These are phyloP conservation scores for Xylariaceae sp. DNA, from an alignment of 2,329 filamentous ascomycete species.

Conservation along the genomic window DNA sequence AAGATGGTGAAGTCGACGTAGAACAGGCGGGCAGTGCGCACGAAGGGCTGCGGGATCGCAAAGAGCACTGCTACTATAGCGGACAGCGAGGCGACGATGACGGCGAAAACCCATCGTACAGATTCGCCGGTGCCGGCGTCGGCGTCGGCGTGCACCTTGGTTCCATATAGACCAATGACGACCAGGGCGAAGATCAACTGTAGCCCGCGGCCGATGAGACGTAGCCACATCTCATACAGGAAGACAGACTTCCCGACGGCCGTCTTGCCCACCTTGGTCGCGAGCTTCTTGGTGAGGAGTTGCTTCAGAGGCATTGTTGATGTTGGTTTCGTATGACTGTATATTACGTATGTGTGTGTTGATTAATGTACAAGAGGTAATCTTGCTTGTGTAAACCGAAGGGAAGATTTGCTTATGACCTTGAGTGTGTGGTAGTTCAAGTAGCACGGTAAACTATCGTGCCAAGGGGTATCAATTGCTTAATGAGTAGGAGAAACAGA, in stretches of 20 bases:
- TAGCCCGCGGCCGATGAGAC: constrained; percentile 55
- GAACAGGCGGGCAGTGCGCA: constrained; percentile 39
- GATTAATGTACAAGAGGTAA: background rate
- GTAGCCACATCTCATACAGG: constrained; percentile 44
- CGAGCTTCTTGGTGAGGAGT: constrained; percentile 1
- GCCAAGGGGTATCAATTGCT: constrained; percentile 6
- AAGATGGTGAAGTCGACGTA: constrained; percentile 42
- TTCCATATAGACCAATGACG: constrained; percentile 65
- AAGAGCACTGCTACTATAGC: constrained; percentile 47
- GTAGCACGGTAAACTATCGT: constrained; percentile 1
- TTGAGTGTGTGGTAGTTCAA: background rate
- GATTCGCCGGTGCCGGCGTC: constrained; percentile 38
- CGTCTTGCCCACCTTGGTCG: constrained; percentile 34
- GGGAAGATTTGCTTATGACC: background rate
- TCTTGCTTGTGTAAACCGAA: too few species aligned
- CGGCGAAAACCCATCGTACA: constrained; percentile 62
- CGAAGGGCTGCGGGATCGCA: constrained; percentile 34
- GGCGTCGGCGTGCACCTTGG: constrained; percentile 50
- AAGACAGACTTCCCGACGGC: constrained; percentile 43
- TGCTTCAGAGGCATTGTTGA: background rate
- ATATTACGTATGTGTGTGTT: background rate
- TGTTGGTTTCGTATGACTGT: background rate
- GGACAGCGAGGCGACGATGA: constrained; percentile 52
- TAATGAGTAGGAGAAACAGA: constrained; percentile 2
- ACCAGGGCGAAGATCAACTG: constrained; percentile 69